Base-by-base conservation (phyloP, 78 protist species). In the Tieghemostelium lacteum region DNA sequence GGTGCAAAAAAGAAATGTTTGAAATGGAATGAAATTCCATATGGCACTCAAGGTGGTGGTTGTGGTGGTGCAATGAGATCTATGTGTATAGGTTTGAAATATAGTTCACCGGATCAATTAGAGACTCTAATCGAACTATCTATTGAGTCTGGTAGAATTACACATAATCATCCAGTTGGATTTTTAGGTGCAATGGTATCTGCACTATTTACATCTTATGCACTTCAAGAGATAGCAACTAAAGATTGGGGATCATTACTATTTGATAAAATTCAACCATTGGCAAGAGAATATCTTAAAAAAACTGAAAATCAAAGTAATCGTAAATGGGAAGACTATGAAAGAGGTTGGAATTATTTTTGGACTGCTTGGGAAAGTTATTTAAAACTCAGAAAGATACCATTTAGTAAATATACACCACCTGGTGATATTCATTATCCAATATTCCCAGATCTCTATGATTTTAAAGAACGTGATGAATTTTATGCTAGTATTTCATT, bases 21-120 rank as follows among this genome's bases (percentile, higher is more conserved):
- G 10, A 55, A 73, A 8, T 88, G 93, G 86, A 45, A 74, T 62
- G 42, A 45, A 16, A 12, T 75, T 16, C 88, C 71, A 0, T 61
- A 75, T n/a, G 1, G 78, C 24, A 45, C 6, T 45, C 10, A 12
- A 3, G 78, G 78, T 8, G 86, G 95, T 61, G 95, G 95, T 2
- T 93, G 95, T 76, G 95, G 95, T 24, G 95, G 72, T 20, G 42
- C 93, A 14, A 94, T 89, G 94, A 24, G 96, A 31, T 6, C 96
- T 29, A 73, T 45, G 85, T 88, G 94, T 40, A 94, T 94, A 20
- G 96, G 96, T 3, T 24, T 88, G 24, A 50, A 34, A 20, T 94
- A 63, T 61, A 76, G n/a, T 26, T 2, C 54, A 7, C 76, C 85
- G 2, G 69, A 50, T 6, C 12, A 74, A 40, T 5, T 40, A n/a